Base-by-base conservation (phyloP, 106 monocot species). In the Apostasia shenzhenica region DNA sequence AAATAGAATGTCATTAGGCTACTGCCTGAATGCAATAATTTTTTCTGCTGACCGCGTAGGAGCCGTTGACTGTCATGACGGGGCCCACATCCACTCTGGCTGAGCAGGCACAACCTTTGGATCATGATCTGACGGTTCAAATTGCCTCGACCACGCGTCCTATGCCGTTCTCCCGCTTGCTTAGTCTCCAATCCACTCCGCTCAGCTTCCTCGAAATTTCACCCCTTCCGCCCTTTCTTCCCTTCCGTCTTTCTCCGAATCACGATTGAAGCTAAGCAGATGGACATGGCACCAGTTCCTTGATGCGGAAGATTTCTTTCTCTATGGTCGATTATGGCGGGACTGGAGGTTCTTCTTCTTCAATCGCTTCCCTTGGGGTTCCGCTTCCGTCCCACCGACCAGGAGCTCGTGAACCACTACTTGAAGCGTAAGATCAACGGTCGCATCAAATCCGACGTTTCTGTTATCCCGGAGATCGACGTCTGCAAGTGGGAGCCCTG, bases 401-500 rank as follows among this genome's bases (percentile, higher is more conserved):
- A 74, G 66, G 66, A 74, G 74, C 74, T 74, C 0, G 14, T 74
- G 45, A 74, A 67, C 63, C 56, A 74, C 64, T 74, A 74, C 41
- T 57, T 74, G 55, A 74, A 74, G 63, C 55, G 74, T 2, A 74
- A 74, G 74, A 74, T 74, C 38, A 66, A 66, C 47, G 74, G 74
- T 41, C 40, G 56, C 46, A 56, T 48, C 66, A 14, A 66, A 2
- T 55, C 46, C 44, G 74, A 74, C 14, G 26, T 7, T 0, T 45
- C 6, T n/a, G 63, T 74, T 44, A 57, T 74, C 57, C 66, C 74
- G 2, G 74, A 74, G 14, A 54, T 74, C 48, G 74, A 74, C n/a
- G 74, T 74, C 66, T 74, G 74, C 74, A 66, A 57, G 74, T 56
- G 45, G 41, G 74, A 74, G 51, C 74, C 74, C 3, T 74, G 74